phyloP scores from a whole-genome alignment of 2,329 filamentous ascomycete species.

The Daldinia sp. region DNA sequence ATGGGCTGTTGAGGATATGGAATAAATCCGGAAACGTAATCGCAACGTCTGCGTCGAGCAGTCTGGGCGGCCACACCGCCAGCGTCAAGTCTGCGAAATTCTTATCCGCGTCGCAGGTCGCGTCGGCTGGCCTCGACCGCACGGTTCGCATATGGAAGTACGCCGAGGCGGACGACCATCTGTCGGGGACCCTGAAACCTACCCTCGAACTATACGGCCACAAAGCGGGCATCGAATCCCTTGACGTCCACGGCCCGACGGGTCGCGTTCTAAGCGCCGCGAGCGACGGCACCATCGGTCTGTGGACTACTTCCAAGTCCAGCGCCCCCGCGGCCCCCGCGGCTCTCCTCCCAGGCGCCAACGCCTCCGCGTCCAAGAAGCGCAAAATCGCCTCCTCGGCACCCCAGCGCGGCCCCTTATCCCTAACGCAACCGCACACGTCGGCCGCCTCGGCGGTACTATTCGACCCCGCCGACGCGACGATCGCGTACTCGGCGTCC shows the following conservation, averaged over 20 bases:
- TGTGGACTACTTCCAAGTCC: slow-evolving; percentile 87
- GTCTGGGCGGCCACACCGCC: slow-evolving; percentile 78
- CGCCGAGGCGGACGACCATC: slow-evolving; percentile 71
- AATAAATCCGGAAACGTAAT: slow-evolving; percentile 87
- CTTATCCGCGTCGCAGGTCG: slow-evolving; percentile 81
- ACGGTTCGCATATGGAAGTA: slow-evolving; percentile 94
- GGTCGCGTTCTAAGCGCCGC: slow-evolving; percentile 88
- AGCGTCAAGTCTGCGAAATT: slow-evolving; percentile 88
- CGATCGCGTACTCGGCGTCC: slow-evolving; percentile 90
- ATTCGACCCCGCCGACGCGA: slow-evolving; percentile 87
- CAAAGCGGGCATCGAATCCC: slow-evolving; percentile 76
- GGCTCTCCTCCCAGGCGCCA: slow-evolving; percentile 74
- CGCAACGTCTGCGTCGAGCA: slow-evolving; percentile 76
- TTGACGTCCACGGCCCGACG: slow-evolving; percentile 79
- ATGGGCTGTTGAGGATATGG: slow-evolving; percentile 90
- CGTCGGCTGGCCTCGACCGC: slow-evolving; percentile 85
- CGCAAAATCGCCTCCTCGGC: slow-evolving; percentile 73
- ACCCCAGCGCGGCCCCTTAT: slow-evolving; percentile 81
- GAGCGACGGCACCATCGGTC: slow-evolving; percentile 82
- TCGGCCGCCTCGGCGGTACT: slow-evolving; percentile 81
- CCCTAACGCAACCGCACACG: slow-evolving; percentile 78
- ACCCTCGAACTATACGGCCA: slow-evolving; percentile 88
- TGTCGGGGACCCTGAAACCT: slow-evolving; percentile 74
- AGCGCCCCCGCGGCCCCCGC: slow-evolving; percentile 80
- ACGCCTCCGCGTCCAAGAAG: slow-evolving; percentile 75